Evolutionary conservation across 352 stramenopile genomes (phyloP).

Genomic region (Phytophthora cactorum): DNA sequence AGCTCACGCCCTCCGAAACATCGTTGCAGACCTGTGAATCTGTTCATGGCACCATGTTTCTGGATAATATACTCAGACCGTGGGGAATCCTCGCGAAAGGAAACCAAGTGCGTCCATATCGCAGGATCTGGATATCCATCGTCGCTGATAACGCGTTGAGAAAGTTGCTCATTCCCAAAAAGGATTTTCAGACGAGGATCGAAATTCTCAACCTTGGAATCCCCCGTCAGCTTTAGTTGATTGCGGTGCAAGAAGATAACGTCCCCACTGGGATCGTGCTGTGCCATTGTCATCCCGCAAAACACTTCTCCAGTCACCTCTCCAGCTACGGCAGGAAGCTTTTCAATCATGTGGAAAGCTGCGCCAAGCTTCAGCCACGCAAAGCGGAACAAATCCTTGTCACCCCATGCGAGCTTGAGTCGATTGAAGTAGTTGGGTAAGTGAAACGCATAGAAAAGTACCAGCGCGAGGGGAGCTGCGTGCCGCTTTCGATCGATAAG

Average conservation of each 20-base stretch:
- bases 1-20: constrained; percentile 52
- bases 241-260: constrained; percentile 65
- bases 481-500: constrained; percentile 50
- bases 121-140: constrained; percentile 41
- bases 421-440: constrained; percentile 42
- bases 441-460: constrained; percentile 51
- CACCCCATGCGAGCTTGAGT: constrained; percentile 49
- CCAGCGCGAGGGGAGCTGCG: constrained; percentile 30
- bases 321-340: constrained; percentile 44
- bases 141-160: neutral
- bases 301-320: constrained; percentile 34
- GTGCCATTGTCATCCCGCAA: constrained; percentile 60
- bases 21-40: constrained; percentile 49
- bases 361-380: constrained; percentile 56
- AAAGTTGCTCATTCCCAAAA: constrained; percentile 2
- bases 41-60: constrained; percentile 41
- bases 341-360: constrained; percentile 63
- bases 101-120: constrained; percentile 70
- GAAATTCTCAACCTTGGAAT: constrained; percentile 2
- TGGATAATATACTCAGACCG: constrained; percentile 50
- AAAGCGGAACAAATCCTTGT: constrained; percentile 69
- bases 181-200: constrained; percentile 16
- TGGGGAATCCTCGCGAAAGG: constrained; percentile 47
- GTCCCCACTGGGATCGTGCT: constrained; percentile 39
- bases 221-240: constrained; percentile 45